Evolutionary conservation across 1,139 yeast genomes (phyloP), one percentile per base, ranked within the genome.

Genomic region (Tardiomyces depauwii): DNA sequence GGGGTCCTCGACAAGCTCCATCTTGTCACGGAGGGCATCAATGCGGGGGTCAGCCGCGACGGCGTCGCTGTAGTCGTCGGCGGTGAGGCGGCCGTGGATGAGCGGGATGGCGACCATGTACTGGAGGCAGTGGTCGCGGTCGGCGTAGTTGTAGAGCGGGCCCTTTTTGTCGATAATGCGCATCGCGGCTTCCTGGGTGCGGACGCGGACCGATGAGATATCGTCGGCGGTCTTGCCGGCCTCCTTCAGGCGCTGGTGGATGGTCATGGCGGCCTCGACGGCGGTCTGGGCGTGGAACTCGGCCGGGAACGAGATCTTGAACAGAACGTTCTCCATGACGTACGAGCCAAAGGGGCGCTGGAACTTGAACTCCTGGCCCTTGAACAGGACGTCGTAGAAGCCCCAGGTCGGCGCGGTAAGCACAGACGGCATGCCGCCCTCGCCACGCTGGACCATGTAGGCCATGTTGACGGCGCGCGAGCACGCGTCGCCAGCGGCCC

Each of bases 281-380:
- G 81, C 81, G 38, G 81, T 76, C 60, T 76, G 82, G n/a, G 81
- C 80, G 57, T 77, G 82, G 63, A 76, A 76, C 59, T 76, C 82
- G 21, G 82, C 82, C n/a, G 81, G 81, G 68, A 71, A 76, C 1
- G 80, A 75, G 51, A 77, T 76, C 64, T 76, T 77, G 64, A 77
- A 77, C 45, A 76, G 59, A 16, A 76, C 75, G 54, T 76, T 76
- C 61, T 76, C 81, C 82, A 76, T 77, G n/a, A 76, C 81, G 55
- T 76, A 76, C 2, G 78, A 72, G 41, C 77, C 78, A 53, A 68
- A 76, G 27, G 57, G 62, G 51, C 79, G 68, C 61, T 76, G 80
- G 63, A 77, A 75, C 54, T 66, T 61, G 63, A 76, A 76, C 42
- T 68, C 70, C 47, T 74, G 55, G 39, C 79, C 78, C 54, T 72